Base-by-base conservation (phyloP, 768 basidiomycete species). In the Phanerochaete carnosa region DNA sequence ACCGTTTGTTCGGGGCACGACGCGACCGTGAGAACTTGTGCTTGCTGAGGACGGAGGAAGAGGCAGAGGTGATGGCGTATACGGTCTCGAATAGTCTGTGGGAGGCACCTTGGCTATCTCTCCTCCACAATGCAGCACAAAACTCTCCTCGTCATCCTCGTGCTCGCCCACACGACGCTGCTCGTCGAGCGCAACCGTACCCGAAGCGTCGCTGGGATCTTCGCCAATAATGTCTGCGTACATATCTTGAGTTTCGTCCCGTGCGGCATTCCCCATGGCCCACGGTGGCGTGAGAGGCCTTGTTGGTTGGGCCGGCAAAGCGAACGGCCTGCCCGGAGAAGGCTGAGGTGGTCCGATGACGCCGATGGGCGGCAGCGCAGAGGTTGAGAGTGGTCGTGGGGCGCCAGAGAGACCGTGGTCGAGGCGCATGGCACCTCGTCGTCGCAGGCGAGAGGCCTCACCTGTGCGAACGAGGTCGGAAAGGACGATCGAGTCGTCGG, bases 401-500 rank as follows among this genome's bases (percentile, higher is more conserved):
- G 61, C 22, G 37, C 30, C 55, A 55, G 39, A 28, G 55, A 39
- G 45, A 11, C 68, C 71, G 60, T 78, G 79, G 72, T 87, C 85
- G 33, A 88, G 76, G 39, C 86, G 78, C 80, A 90, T 82, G 55
- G 89, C 89, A 12, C 89, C 89, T 63, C 89, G 76, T 58, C 89
- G 76, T n/a, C 89, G 81, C 56, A 90, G 74, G 5, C 89, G 78
- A 3, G 89, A 90, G 0, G 87, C 86, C 68, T 91, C 89, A 16
- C 85, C 89, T 1, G 85, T 85, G 54, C 89, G 86, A 16, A 90
- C 79, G 45, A 91, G 79, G 70, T 90, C 89, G 1, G 87, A 88
- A 47, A 90, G 80, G 22, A 89, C 82, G 58, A 91, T 86, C 32
- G 84, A 80, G 67, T 85, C 86, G 65, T 91, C 89, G 1, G 77